Percentiles rank a stretch among this genome's conserved stretches.
These are phyloP conservation scores for Phlegmacium glaucopus DNA, from an alignment of 768 basidiomycete species.

Conservation along the genomic window DNA sequence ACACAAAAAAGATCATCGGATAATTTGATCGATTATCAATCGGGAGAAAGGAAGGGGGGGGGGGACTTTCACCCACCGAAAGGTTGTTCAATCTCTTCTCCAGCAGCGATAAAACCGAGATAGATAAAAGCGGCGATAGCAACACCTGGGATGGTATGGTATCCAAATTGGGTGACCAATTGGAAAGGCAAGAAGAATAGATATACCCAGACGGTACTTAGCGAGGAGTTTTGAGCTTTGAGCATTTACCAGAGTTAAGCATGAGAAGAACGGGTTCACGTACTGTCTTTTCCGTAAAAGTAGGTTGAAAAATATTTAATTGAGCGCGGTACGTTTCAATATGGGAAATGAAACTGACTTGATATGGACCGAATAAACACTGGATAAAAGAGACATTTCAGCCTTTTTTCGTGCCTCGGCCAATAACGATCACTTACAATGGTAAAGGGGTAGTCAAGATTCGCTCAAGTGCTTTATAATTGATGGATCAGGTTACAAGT, in stretches of 20 bases:
- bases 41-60: too few species aligned
- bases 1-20: too few species aligned
- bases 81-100: conserved; percentile 68
- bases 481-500: neutral
- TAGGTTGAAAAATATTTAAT: too few species aligned
- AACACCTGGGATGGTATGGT: conserved; percentile 66
- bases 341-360: conserved; percentile 23
- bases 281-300: too few species aligned
- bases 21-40: too few species aligned
- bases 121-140: conserved; percentile 67
- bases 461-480: conserved; percentile 45
- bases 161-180: conserved; percentile 56
- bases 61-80: conserved; percentile 57
- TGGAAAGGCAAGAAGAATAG: conserved; percentile 80
- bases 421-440: conserved; percentile 43
- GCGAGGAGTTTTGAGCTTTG: too few species aligned
- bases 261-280: too few species aligned
- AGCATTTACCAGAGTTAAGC: too few species aligned
- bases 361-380: conserved; percentile 64
- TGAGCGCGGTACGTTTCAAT: too few species aligned
- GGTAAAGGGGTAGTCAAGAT: conserved; percentile 65
- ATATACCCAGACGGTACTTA: conserved; percentile 71
- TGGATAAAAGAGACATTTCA: conserved; percentile 15
- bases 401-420: too few species aligned
- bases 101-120: conserved; percentile 72